Base-by-base conservation (phyloP, 805 yeast species). In the Saccharomycopsis lassenensis region DNA sequence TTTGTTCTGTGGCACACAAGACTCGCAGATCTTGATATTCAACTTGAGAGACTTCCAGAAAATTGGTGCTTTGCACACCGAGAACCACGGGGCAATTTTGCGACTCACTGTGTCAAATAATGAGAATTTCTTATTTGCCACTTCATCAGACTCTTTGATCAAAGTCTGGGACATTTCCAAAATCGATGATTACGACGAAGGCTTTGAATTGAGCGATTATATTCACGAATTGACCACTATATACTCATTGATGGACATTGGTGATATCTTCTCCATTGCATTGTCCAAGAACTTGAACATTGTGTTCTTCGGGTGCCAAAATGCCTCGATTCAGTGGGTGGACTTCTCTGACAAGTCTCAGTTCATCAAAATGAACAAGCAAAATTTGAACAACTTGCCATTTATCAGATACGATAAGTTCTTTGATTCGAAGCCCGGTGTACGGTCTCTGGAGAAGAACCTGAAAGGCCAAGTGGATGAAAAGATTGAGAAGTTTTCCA, bases 1-100 rank as follows among this genome's bases (percentile, higher is more conserved):
- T 5, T 46, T 89, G 4, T 81, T 83, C 52, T 91, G 94, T 37
- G 98, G 98, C 7, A 85, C 95, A 1, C 94, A 87, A 46, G 83
- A 82, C 49, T 82, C 91, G 7, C 71, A 71, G 46, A 78, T 89
- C 27, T 56, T 83, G 26, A 77, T 83, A 1, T 76, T 69, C 50
- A 89, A 84, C 48, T 59, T 81, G 36, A 56, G 55, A 4, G 75
- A 81, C 1, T 89, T 72, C 53, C 46, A 42, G 21, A 75, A 76
- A 46, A 61, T 65, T 33, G 67, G 66, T 31, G 54, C 62, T 25
- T 63, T 61, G 7, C 56, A 82, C 15, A 62, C 62, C 4, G 83
- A 82, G n/a, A 84, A 78, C 49, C 58, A 69, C 0, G 79, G 86
- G 0, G 69, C 86, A n/a, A 83, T 89, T 2, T 60, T 86, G 24